These are phyloP conservation scores for Hypoxylon sp. DNA, from an alignment of 2,329 filamentous ascomycete species.

Conservation along the genomic window DNA sequence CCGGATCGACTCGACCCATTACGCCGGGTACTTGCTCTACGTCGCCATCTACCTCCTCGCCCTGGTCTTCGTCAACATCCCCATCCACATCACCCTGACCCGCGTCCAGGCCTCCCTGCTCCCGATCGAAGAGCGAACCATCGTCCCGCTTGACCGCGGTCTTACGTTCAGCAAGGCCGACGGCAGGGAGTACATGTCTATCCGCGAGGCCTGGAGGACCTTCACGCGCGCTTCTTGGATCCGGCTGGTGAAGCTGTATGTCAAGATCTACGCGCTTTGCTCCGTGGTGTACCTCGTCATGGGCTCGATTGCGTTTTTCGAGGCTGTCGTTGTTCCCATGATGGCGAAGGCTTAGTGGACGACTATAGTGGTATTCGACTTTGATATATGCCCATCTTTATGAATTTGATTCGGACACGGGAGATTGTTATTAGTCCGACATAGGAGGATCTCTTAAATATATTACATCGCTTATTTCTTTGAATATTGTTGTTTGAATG, in stretches of 20 bases:
- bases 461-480: background rate
- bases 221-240: slow-evolving; percentile 75
- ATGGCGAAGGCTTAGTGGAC: background rate
- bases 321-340: background rate
- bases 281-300: background rate
- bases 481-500: background rate
- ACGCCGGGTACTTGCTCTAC: slow-evolving; percentile 43
- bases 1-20: background rate
- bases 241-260: slow-evolving; percentile 74
- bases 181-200: slow-evolving; percentile 70
- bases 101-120: slow-evolving; percentile 88
- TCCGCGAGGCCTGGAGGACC: slow-evolving; percentile 77
- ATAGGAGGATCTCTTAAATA: background rate
- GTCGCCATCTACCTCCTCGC: slow-evolving; percentile 48
- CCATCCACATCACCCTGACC: slow-evolving; percentile 75
- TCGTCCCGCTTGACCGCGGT: slow-evolving; percentile 85
- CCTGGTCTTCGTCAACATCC: slow-evolving; percentile 71
- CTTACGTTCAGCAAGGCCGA: slow-evolving; percentile 75
- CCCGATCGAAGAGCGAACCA: slow-evolving; percentile 78
- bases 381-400: no score
- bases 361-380: no score
- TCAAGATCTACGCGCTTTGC: slow-evolving; percentile 59
- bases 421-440: background rate
- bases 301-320: background rate
- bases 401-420: background rate